Evolutionary conservation across 2,329 filamentous ascomycete genomes (phyloP).

Genomic region (Aphanocladium album): DNA sequence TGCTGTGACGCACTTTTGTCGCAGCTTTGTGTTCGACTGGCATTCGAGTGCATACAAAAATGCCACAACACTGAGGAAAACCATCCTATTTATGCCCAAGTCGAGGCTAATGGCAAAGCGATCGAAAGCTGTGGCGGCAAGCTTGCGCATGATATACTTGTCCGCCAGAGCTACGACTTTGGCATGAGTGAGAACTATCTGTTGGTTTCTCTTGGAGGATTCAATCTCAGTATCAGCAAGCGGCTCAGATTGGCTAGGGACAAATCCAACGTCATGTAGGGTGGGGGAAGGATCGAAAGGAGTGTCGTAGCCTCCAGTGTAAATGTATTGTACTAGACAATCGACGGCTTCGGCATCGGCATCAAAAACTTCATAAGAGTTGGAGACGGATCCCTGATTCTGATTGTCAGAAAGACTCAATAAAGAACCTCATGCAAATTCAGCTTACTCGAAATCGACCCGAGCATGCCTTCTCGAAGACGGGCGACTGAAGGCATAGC

Average conservation of each 20-base stretch:
- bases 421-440: background rate
- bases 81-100: too few species aligned
- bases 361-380: background rate
- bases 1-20: background rate
- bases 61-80: background rate
- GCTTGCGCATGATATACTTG: background rate
- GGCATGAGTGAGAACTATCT: too few species aligned
- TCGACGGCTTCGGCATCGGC: background rate
- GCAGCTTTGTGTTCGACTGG: background rate
- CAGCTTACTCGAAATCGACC: background rate
- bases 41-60: background rate
- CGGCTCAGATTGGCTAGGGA: too few species aligned
- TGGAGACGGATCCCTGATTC: background rate
- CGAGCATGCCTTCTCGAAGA: background rate
- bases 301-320: background rate
- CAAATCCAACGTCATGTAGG: too few species aligned
- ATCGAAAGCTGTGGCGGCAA: background rate
- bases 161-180: background rate
- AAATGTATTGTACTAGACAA: conserved; percentile 7
- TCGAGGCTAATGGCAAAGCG: too few species aligned
- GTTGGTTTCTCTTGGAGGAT: too few species aligned
- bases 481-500: conserved; percentile 4
- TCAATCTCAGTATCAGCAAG: too few species aligned
- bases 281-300: background rate
- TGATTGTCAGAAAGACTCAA: too few species aligned